Base-by-base conservation (phyloP, 2,329 filamentous ascomycete species). In the Cladosporium sp. region DNA sequence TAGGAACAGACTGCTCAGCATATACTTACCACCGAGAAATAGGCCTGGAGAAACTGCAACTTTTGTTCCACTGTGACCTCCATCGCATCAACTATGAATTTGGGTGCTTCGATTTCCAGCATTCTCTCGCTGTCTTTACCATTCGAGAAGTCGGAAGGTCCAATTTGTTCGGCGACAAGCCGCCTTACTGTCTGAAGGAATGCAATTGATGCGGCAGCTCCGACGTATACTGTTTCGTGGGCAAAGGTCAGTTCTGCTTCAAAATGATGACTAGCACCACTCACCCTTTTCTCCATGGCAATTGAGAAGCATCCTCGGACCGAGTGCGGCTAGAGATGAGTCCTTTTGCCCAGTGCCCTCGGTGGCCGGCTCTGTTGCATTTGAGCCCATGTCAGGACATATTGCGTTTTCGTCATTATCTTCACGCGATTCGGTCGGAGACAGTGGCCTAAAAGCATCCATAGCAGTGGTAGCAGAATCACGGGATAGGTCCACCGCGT, bases 131-230 rank as follows among this genome's bases (percentile, higher is more conserved):
- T 72, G 35, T 70, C 70, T 16, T 72, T 67, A 56, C 72, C 74
- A 49, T 79, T 71, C 0, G 78, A 77, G 57, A 80, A 80, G 13
- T 72, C 69, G 0, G 76, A 78, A 1, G 76, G 76, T 0, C 77
- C 78, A 49, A 79, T 77, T 52, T 78, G 71, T 27, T 74, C 72
- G 8, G 72, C 71, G 54, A 74, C 59, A 2, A 69, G 70, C 11
- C 74, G 67, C 12, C 76, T 70, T 12, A 79, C 66, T 30, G 79
- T 70, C 50, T 80, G 76, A 1, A 82, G 62, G 51, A 82, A 82
- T 0, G 78, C 80, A 12, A 82, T 63, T 0, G 76, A 73, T 1
- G 75, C 75, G 8, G 72, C 73, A n/a, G 72, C 67, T n/a, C 75
- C 72, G 41, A 77, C 68, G 43, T 73, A 78, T 0, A 78, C 72